Percentiles rank a stretch among this genome's conserved stretches.
phyloP scores from a whole-genome alignment of 495 filamentous ascomycete species.

The Sabuloglossum arenarium region DNA sequence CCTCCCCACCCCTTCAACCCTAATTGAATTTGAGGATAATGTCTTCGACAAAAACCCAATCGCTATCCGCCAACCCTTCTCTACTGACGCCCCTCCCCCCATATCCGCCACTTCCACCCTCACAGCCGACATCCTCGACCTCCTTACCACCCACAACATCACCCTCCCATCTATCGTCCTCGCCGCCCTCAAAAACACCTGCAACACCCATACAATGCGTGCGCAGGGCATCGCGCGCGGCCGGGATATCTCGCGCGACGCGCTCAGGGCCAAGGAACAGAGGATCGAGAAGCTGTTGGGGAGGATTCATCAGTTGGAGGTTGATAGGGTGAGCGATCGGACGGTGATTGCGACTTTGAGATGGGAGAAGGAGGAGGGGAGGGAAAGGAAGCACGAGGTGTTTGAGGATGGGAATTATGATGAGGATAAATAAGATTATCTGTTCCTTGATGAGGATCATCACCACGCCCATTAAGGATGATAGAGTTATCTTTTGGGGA shows the following conservation, averaged over 20 bases:
- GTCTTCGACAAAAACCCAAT: background rate
- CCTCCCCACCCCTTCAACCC: background rate
- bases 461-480: too few species aligned
- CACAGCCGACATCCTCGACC: slow-evolving; percentile 24
- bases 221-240: slow-evolving; percentile 35
- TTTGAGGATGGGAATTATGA: too few species aligned
- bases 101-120: slow-evolving; percentile 13
- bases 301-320: slow-evolving; percentile 27
- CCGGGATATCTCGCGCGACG: slow-evolving; percentile 37
- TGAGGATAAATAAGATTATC: too few species aligned
- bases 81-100: background rate
- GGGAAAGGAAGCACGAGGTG: too few species aligned
- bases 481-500: too few species aligned
- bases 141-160: slow-evolving; percentile 29
- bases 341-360: slow-evolving; percentile 19
- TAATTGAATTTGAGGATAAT: background rate
- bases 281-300: slow-evolving; percentile 30
- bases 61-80: background rate
- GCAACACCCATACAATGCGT: slow-evolving; percentile 34
- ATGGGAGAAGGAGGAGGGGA: background rate
- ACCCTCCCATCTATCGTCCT: slow-evolving; percentile 20
- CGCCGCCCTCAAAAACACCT: slow-evolving; percentile 22
- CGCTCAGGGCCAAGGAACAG: slow-evolving; percentile 38
- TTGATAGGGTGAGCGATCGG: slow-evolving; percentile 29
- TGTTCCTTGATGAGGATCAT: too few species aligned